Evolutionary conservation across 257 asterid species (phyloP), one percentile per base, ranked within the genome.

Genomic region (Ilex asprella): DNA sequence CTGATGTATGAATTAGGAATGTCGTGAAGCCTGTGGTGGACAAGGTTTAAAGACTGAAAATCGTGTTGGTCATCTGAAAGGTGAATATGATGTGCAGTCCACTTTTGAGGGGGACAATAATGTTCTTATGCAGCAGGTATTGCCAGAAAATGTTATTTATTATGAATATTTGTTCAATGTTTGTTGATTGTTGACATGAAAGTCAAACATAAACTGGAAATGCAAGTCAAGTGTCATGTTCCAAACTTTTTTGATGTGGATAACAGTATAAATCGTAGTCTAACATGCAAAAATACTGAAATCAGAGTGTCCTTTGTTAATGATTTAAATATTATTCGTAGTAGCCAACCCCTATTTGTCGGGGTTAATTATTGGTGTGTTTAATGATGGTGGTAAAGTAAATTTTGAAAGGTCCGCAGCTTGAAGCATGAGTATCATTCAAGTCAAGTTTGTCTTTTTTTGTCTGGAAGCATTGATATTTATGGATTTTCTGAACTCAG

Each of bases 81-180:
- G 81, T 58, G 99, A 93, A 82, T 85, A 55, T 68, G 99, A 93
- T 61, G 99, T 85, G 77, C 96, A 93, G 69, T 82, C 90, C 61
- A 93, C 99, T 30, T 93, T 93, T n/a, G 97, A 89, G 83, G 99
- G 99, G 29, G 97, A 93, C 69, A 93, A 93, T 83, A 84, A 89
- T 76, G 94, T 93, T 63, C 95, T 93, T 15, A 89, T 93, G 99
- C 99, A 93, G 62, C 97, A 89, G 96, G 99, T 93, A 67, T 67
- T 29, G 56, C 39, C 31, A 35, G 12, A 51, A 46, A 15, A 31
- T 43, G 11, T 21, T 12, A 39, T 29, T 57, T 32, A 53, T 31
- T 15, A 58, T 55, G 56, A 35, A 61, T 31, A 39, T 47, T 30
- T 16, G 31, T 62, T 16, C 54, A 30, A 46, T 52, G 12, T 56